Evolutionary conservation across 2,329 filamentous ascomycete genomes (phyloP), one percentile per base, ranked within the genome.

Genomic region (Corynespora cassiicola): DNA sequence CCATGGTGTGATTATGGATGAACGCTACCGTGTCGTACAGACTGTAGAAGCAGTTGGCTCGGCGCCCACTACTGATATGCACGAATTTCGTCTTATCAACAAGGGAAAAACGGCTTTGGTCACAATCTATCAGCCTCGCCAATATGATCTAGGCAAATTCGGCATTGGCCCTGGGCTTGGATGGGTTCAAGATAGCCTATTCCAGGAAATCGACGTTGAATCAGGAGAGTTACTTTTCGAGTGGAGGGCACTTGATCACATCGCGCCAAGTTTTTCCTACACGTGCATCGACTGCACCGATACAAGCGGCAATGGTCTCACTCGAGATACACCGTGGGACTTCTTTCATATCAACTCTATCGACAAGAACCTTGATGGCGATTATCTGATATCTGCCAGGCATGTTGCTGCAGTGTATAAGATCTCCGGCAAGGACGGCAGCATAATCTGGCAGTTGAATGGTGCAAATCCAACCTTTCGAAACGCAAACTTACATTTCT

Each of bases 1-100:
- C 6, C 75, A 78, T 63, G 75, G 74, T 23, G 63, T 78, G 10
- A 78, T 79, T 39, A 69, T 79, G 71, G 72, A 79, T 49, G 68
- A 71, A 36, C 62, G 66, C 22, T 78, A 78, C 50, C 66, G 71
- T 23, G 70, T 75, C 24, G 74, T 77, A 28, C 68, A 70, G 46
- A 75, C 72, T 3, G 68, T 77, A 16, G 62, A 69, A 32, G 59
- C 54, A 39, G 54, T 54, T 27, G 66, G 64, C 26, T 60, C 63
- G 24, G 67, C 66, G 27, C 63, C 68, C 15, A 69, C 70, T n/a
- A 71, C 68, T 50, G 75, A 79, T 49, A 76, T 77, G 73, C 76
- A 79, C 18, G 52, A 76, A 77, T 46, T 78, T 77, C 50, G 67
- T 60, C 42, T 74, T 19, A 70, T 76, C 28, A 68, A 74, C 17